phyloP scores from a whole-genome alignment of 2,329 filamentous ascomycete genomes.

The Nakataea oryzae region DNA sequence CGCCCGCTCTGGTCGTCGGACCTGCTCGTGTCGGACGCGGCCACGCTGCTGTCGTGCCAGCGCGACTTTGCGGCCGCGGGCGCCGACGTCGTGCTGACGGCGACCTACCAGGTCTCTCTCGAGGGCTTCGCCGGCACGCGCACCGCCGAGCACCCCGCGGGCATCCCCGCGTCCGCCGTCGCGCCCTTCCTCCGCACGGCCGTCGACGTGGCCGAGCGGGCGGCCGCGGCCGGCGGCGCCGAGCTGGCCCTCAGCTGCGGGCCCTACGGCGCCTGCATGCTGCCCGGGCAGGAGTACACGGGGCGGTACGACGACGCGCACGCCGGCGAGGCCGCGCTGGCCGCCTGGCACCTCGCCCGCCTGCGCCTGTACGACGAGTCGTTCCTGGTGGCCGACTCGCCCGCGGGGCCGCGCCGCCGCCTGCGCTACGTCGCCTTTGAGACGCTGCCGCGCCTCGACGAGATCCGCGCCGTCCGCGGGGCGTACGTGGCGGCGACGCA shows the following conservation, averaged over 20 bases:
- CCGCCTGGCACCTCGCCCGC: slow-evolving; percentile 46
- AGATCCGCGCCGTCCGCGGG: slow-evolving; percentile 46
- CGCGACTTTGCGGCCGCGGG: slow-evolving; percentile 43
- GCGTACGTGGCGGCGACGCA: slow-evolving; percentile 17
- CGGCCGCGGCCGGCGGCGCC: slow-evolving; percentile 13
- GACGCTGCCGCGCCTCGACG: slow-evolving; percentile 53
- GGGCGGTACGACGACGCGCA: slow-evolving; percentile 46
- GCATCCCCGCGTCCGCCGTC: slow-evolving; percentile 27
- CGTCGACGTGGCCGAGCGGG: slow-evolving; percentile 28
- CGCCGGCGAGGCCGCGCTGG: slow-evolving; percentile 29
- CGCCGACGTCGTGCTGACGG: slow-evolving; percentile 53
- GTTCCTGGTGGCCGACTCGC: slow-evolving; percentile 26
- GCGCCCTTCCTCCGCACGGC: slow-evolving; percentile 31
- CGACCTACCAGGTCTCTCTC: slow-evolving; percentile 55
- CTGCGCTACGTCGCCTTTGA: slow-evolving; percentile 52
- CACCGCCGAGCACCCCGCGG: slow-evolving; percentile 27
- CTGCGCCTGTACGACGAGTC: slow-evolving; percentile 28
- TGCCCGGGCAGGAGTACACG: slow-evolving; percentile 55
- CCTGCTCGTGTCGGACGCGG: slow-evolving; percentile 43
- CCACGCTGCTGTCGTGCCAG: slow-evolving; percentile 44
- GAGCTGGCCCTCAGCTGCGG: slow-evolving; percentile 50
- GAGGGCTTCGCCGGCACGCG: slow-evolving; percentile 43
- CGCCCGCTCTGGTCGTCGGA: slow-evolving; percentile 60
- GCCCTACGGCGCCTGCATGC: slow-evolving; percentile 57
- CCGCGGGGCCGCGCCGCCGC: slow-evolving; percentile 13